phyloP scores from a whole-genome alignment of 1,139 yeast species.

The Sporopachydermia cereana region DNA sequence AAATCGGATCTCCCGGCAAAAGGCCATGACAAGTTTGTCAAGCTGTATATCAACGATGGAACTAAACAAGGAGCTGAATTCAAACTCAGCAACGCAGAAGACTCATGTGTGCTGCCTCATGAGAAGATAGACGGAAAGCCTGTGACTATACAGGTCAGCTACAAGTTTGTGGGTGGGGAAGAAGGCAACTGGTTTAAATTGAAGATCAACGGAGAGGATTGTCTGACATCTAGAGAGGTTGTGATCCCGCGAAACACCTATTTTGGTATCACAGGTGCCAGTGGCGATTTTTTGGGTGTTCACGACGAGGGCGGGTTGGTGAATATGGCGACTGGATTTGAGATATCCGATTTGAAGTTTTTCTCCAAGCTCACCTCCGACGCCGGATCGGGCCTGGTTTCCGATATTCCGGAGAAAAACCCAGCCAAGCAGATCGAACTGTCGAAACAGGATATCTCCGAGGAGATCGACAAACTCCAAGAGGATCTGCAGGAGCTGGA shows the following conservation, averaged over 20 bases:
- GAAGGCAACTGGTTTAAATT: constrained; percentile 4
- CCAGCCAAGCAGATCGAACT: background rate
- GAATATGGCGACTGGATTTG: constrained; percentile 2
- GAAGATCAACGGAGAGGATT: background rate
- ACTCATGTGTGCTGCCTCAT: background rate
- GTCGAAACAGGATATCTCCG: background rate
- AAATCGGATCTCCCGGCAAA: constrained; percentile 1
- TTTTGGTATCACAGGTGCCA: constrained; percentile 1
- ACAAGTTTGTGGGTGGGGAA: background rate
- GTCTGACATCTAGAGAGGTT: background rate
- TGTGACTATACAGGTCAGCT: constrained; percentile 2
- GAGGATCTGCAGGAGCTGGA: background rate
- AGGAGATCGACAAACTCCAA: background rate
- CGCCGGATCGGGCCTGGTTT: background rate
- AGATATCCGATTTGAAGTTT: constrained; percentile 1
- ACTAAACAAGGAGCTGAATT: background rate
- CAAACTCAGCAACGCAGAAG: constrained; percentile 1
- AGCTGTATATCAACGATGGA: constrained; percentile 2
- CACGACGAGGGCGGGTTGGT: background rate
- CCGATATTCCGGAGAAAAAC: background rate
- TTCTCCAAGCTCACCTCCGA: background rate
- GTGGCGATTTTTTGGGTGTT: background rate
- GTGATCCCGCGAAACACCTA: background rate
- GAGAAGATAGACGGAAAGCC: background rate
- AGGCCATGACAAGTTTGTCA: constrained; percentile 1